phyloP scores from a whole-genome alignment of 163 green algal genomes.

The Scenedesmus sp. region DNA sequence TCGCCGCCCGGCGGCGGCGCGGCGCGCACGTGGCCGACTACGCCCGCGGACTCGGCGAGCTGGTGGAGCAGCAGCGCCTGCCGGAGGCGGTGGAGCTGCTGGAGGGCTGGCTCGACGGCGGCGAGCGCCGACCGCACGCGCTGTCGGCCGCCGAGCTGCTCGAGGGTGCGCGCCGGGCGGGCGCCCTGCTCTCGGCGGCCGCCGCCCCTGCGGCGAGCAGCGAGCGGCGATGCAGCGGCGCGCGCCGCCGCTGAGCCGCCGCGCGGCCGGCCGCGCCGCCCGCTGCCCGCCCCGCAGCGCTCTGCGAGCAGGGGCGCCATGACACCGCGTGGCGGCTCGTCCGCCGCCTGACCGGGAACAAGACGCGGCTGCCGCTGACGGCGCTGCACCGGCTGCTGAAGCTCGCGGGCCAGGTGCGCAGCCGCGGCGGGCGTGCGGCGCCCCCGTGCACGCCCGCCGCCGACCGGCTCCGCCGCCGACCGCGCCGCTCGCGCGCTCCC shows the following conservation, averaged over 20 bases:
- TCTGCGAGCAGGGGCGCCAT: conserved; percentile 19
- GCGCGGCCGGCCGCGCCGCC: too few species aligned
- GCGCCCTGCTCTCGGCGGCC: not conserved
- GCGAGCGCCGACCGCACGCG: not conserved
- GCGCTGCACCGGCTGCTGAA: conserved; percentile 42
- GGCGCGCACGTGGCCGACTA: conserved; percentile 22
- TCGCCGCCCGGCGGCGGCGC: too few species aligned
- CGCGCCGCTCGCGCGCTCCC: not conserved
- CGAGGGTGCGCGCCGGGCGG: conserved; percentile 7
- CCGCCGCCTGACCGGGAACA: conserved; percentile 17
- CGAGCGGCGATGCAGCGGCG: not conserved
- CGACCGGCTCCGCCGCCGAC: not conserved
- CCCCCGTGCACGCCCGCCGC: not conserved
- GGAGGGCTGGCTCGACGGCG: not conserved
- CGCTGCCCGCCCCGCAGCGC: not conserved
- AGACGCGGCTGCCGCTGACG: conserved; percentile 21
- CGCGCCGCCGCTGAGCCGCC: too few species aligned
- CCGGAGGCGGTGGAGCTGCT: conserved; percentile 10
- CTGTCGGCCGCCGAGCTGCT: conserved; percentile 8
- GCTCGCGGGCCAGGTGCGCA: conserved; percentile 38
- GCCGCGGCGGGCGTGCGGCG: not conserved
- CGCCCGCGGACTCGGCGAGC: not conserved
- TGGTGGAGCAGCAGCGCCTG: conserved; percentile 7
- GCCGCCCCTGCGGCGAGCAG: not conserved
- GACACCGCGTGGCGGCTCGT: conserved; percentile 29